A percentile compares a stretch with the other conserved stretches of the same genome.
These are phyloP conservation scores for Gardenia jasminoides DNA, from an alignment of 257 asterid species.

Conservation along the genomic window DNA sequence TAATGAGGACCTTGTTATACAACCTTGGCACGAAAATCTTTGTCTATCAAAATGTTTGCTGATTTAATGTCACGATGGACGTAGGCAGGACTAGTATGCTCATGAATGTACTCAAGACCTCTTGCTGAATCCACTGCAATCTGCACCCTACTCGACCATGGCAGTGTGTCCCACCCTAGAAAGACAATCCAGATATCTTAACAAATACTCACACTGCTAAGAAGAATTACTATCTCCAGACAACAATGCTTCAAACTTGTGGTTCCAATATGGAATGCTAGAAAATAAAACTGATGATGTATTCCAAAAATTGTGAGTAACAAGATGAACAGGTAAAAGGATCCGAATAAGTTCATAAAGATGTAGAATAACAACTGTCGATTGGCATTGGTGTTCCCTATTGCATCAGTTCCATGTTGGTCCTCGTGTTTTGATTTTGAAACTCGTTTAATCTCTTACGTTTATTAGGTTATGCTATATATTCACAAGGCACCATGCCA, in stretches of 20 bases:
- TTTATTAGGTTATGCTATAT: no score
- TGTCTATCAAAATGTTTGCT: constrained; percentile 90
- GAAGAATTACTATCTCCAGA: background rate
- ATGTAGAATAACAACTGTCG: no score
- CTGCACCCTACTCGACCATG: constrained; percentile 89
- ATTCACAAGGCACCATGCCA: no score
- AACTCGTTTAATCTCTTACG: no score
- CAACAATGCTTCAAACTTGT: background rate
- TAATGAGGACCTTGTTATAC: constrained; percentile 17
- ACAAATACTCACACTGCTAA: background rate
- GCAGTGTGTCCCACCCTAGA: constrained; percentile 72
- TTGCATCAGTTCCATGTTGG: no score
- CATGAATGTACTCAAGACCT: constrained; percentile 98
- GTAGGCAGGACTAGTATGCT: constrained; percentile 91
- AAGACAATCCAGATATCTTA: constrained; percentile 15
- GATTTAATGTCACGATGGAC: constrained; percentile 96
- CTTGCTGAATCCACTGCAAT: constrained; percentile 97
- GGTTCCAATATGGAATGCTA: no score
- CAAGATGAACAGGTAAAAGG: no score
- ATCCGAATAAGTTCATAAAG: no score
- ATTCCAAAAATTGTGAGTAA: no score
- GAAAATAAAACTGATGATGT: no score
- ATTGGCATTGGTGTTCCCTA: no score
- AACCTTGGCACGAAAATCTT: constrained; percentile 85
- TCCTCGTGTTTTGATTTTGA: no score